phyloP scores from a whole-genome alignment of 1,284 basidiomycete species.

The Testicularia cyperi region DNA sequence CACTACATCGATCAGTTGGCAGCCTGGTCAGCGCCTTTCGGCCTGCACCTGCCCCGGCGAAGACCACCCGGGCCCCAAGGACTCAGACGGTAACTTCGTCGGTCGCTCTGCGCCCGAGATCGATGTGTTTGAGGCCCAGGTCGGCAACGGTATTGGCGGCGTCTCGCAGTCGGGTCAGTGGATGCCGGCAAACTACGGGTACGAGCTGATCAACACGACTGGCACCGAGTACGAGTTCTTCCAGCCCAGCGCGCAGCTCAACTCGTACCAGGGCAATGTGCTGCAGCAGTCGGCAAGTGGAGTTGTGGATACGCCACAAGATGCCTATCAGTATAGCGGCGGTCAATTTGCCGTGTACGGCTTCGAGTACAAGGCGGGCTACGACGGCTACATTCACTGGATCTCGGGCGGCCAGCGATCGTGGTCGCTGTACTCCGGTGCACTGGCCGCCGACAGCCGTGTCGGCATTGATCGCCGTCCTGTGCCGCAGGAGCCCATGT shows the following conservation, averaged over 20 bases:
- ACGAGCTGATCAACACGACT: constrained; percentile 49
- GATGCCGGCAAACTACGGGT: constrained; percentile 67
- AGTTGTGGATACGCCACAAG: constrained; percentile 43
- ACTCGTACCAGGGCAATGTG: constrained; percentile 47
- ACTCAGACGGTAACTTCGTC: constrained; percentile 70
- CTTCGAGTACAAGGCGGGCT: constrained; percentile 65
- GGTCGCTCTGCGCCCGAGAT: constrained; percentile 72
- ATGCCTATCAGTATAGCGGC: constrained; percentile 39
- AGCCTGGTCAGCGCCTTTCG: constrained; percentile 75
- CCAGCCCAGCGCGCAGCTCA: constrained; percentile 30
- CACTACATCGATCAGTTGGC: constrained; percentile 60
- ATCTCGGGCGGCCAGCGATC: constrained; percentile 33
- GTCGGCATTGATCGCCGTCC: constrained; percentile 27
- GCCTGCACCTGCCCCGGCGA: constrained; percentile 73
- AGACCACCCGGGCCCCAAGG: constrained; percentile 77
- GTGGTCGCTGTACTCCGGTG: constrained; percentile 67
- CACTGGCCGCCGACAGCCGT: constrained; percentile 69
- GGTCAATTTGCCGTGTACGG: constrained; percentile 45
- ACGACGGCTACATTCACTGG: constrained; percentile 70
- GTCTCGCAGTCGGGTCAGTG: constrained; percentile 78
- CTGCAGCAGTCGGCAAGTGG: constrained; percentile 56
- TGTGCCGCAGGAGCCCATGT: constrained; percentile 52
- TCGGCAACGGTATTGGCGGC: constrained; percentile 60
- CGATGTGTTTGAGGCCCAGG: constrained; percentile 70
- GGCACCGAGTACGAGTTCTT: constrained; percentile 49